Evolutionary conservation across 2,329 filamentous ascomycete genomes (phyloP).

Genomic region (Xylariomycetidae sp.): DNA sequence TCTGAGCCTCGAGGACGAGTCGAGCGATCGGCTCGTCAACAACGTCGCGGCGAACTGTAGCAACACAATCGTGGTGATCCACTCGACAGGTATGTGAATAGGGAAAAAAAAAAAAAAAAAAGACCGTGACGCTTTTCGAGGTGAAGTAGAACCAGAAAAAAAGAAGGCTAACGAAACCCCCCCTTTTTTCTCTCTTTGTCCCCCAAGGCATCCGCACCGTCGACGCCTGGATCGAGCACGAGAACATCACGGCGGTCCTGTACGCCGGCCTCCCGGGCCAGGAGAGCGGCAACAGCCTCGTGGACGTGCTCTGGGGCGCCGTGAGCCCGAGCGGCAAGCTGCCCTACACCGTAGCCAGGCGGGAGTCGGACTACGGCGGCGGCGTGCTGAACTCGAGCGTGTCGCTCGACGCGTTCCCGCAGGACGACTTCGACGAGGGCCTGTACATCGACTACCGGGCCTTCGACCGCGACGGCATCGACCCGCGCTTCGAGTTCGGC

Average conservation of each 20-base stretch:
- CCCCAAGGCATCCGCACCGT: slow-evolving; percentile 51
- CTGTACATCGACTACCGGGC: slow-evolving; percentile 87
- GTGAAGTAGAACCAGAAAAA: too few species aligned
- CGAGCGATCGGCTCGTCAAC: slow-evolving; percentile 10
- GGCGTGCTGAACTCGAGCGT: slow-evolving; percentile 60
- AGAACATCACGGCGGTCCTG: slow-evolving; percentile 70
- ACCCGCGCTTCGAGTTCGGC: slow-evolving; percentile 77
- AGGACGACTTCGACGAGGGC: slow-evolving; percentile 76
- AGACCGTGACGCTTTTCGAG: too few species aligned
- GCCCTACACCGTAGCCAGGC: slow-evolving; percentile 26
- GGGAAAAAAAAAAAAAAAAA: too few species aligned
- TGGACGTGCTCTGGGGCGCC: slow-evolving; percentile 59
- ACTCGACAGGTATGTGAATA: slow-evolving; percentile 30
- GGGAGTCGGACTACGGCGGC: slow-evolving; percentile 44
- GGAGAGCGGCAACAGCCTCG: slow-evolving; percentile 74
- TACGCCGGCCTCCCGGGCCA: slow-evolving; percentile 78
- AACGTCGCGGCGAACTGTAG: slow-evolving; percentile 12
- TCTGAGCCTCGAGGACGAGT: slow-evolving; percentile 6
- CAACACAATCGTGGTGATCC: slow-evolving; percentile 64
- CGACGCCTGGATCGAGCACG: slow-evolving; percentile 75
- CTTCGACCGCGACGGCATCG: slow-evolving; percentile 70
- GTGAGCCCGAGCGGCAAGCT: slow-evolving; percentile 21
- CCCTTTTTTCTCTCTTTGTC: neutral
- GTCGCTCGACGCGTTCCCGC: slow-evolving; percentile 39
- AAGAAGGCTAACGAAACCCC: too few species aligned